Conservation (phyloP, 371 early-diverging fungal species). For the Zychaea mexicana region DNA sequence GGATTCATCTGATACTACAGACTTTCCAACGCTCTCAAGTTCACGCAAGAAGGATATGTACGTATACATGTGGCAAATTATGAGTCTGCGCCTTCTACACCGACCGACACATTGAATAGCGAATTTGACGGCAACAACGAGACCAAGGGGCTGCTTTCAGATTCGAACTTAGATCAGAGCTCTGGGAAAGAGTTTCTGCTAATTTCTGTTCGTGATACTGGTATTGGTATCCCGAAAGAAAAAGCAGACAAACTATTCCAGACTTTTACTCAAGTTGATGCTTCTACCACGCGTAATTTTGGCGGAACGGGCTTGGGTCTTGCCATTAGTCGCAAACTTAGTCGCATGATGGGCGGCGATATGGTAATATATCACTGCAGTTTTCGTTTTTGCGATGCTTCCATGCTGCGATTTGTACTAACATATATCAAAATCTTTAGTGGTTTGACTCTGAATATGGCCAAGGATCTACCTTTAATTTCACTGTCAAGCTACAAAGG, state of each 20-base stretch:
- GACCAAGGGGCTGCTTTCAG: neutral
- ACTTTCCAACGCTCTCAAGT: conserved; percentile 23
- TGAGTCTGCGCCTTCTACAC: neutral
- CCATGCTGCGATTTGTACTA: neutral
- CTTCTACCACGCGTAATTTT: conserved; percentile 54
- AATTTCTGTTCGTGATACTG: conserved; percentile 62
- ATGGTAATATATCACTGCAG: conserved; percentile 27
- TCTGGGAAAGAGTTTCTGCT: conserved; percentile 11
- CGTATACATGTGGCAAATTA: neutral
- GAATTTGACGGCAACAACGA: neutral
- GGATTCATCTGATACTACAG: neutral
- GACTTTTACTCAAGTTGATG: conserved; percentile 63
- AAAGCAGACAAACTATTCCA: conserved; percentile 58
- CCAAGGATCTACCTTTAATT: conserved; percentile 49
- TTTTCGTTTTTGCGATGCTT: neutral
- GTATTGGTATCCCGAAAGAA: conserved; percentile 62
- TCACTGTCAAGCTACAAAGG: conserved; percentile 28
- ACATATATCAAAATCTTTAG: conserved; percentile 1
- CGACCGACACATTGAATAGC: neutral
- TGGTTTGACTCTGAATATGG: conserved; percentile 54
- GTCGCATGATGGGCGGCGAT: conserved; percentile 59
- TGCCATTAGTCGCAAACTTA: conserved; percentile 52
- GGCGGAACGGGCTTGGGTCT: conserved; percentile 60
- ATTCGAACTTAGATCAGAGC: neutral
- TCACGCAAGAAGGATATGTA: conserved; percentile 18